These are phyloP conservation scores for Phytophthora idaei DNA, from an alignment of 352 stramenopile genomes.

Conservation along the genomic window DNA sequence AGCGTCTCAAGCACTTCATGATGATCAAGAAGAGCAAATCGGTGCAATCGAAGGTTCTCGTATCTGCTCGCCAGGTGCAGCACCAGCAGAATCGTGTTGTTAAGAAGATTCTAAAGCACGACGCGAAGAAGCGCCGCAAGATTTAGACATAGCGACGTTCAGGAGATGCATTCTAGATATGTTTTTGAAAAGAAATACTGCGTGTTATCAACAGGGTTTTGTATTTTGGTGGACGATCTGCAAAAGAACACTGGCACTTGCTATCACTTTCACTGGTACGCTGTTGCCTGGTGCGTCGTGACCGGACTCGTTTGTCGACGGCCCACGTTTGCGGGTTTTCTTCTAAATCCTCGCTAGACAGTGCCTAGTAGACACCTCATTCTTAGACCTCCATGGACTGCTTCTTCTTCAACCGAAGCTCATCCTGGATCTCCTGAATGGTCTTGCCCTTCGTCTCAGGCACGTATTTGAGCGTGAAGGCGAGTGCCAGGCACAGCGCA, in stretches of 20 bases:
- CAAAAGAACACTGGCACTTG: conserved; percentile 7
- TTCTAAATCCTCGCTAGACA: conserved; percentile 16
- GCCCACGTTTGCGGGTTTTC: conserved; percentile 1
- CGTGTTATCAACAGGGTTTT: conserved; percentile 4
- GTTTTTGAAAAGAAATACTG: background rate
- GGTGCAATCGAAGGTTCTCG: conserved; percentile 90
- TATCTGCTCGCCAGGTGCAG: conserved; percentile 87
- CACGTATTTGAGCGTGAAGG: conserved; percentile 86
- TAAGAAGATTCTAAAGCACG: conserved; percentile 90
- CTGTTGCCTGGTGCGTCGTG: background rate
- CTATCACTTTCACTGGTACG: conserved; percentile 4
- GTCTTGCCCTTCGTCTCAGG: conserved; percentile 92
- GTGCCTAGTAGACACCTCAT: background rate
- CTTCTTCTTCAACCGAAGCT: conserved; percentile 47
- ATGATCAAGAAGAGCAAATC: conserved; percentile 97
- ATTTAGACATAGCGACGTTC: conserved; percentile 38
- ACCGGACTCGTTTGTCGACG: conserved; percentile 4
- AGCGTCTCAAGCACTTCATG: conserved; percentile 97
- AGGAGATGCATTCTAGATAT: background rate
- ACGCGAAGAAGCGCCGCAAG: conserved; percentile 79
- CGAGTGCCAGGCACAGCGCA: conserved; percentile 74
- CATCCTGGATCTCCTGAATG: conserved; percentile 69
- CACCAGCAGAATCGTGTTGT: conserved; percentile 75
- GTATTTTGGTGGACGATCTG: background rate
- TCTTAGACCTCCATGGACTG: conserved; percentile 36